Evolutionary conservation across 768 basidiomycete species (phyloP).

Genomic region (Russula compacta): DNA sequence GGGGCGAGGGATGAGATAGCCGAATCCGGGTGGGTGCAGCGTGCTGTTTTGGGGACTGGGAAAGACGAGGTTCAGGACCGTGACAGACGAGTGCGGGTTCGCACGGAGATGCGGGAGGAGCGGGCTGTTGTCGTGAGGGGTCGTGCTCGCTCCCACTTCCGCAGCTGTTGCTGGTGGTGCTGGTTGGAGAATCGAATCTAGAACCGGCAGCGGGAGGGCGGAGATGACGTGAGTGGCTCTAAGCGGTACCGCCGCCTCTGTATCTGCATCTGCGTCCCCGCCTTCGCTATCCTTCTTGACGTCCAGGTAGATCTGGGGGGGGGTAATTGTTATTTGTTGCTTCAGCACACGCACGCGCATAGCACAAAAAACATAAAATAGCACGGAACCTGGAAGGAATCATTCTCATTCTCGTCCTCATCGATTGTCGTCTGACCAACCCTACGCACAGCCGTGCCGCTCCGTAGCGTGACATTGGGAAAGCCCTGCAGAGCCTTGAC

Average conservation of each 20-base stretch:
- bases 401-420: slow-evolving; percentile 24
- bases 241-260: slow-evolving; percentile 24
- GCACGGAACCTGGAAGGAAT: slow-evolving; percentile 37
- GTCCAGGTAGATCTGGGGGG: slow-evolving; percentile 28
- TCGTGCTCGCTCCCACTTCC: neutral
- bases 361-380: too few relatives aligned
- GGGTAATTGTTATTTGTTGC: neutral
- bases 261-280: neutral
- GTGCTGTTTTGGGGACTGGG: slow-evolving; percentile 29
- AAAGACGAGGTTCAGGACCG: slow-evolving; percentile 87
- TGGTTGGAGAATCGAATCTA: slow-evolving; percentile 35
- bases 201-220: slow-evolving; percentile 54
- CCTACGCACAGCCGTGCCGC: slow-evolving; percentile 32
- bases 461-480: slow-evolving; percentile 51
- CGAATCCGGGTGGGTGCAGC: slow-evolving; percentile 83
- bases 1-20: slow-evolving; percentile 86
- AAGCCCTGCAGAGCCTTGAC: slow-evolving; percentile 34
- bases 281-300: slow-evolving; percentile 7
- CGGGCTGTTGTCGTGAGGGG: slow-evolving; percentile 9
- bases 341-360: neutral
- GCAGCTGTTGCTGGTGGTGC: slow-evolving; percentile 19
- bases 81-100: slow-evolving; percentile 74
- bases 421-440: slow-evolving; percentile 28
- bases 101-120: slow-evolving; percentile 52
- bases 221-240: slow-evolving; percentile 66